Evolutionary conservation across 495 filamentous ascomycete genomes (phyloP), one percentile per base, ranked within the genome.

Genomic region (Aspergillus baeticus): DNA sequence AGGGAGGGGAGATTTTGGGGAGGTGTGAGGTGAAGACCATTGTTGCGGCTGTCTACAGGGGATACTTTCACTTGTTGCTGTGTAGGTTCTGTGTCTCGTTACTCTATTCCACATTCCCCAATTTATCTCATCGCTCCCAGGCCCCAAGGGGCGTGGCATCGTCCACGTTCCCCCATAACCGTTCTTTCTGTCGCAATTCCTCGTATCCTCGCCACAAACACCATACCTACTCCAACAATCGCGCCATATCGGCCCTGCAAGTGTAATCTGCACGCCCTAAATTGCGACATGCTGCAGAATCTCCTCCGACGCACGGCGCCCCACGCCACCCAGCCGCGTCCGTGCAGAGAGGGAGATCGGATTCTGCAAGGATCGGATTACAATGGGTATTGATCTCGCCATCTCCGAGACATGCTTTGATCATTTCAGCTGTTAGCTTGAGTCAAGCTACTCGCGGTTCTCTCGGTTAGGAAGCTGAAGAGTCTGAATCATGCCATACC

Each of bases 1-100:
- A 17, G 2, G 55, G 55, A 3, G 47, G 45, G 3, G 38, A 15
- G 37, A 48, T 38, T 7, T 43, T 39, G 22, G 55, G 55, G 2
- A 44, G 39, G 11, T 21, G 37, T 21, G 55, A 57, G 11, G 47
- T 18, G 26, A 57, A 57, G 23, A 57, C 47, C 55, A 57, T 57
- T 18, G 39, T 42, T 18, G 3, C 20, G 13, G 36, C 15, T 38
- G 36, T 17, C 15, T 38, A 5, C 36, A 14, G 10, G n/a, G n/a
- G n/a, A n/a, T n/a, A n/a, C n/a, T n/a, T n/a, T n/a, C n/a, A n/a
- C n/a, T n/a, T n/a, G n/a, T n/a, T n/a, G n/a, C n/a, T n/a, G n/a
- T n/a, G n/a, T n/a, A n/a, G n/a, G n/a, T n/a, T n/a, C n/a, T n/a
- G n/a, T n/a, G n/a, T n/a, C n/a, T n/a, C n/a, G n/a, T n/a, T 38